A percentile compares a stretch with the other conserved stretches of the same genome.
These are phyloP conservation scores for Fusarium aywerte DNA, from an alignment of 2,329 filamentous ascomycete species.

Conservation along the genomic window DNA sequence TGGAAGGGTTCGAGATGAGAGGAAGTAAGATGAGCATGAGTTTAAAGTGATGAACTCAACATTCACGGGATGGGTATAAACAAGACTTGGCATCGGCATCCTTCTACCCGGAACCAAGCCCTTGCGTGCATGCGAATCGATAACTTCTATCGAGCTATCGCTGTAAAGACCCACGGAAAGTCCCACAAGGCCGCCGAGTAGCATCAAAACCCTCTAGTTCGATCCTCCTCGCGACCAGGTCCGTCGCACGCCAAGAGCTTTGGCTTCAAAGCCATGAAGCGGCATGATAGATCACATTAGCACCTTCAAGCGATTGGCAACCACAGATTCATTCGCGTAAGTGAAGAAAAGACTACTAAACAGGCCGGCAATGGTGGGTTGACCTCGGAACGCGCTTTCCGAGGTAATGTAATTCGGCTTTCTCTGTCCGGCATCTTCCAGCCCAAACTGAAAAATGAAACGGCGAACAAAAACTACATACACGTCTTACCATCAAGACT, in stretches of 20 bases:
- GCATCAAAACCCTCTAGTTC: conserved; percentile 3
- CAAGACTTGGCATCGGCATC: conserved; percentile 19
- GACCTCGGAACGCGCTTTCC: conserved; percentile 17
- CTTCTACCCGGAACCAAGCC: conserved; percentile 19
- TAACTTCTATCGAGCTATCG: conserved; percentile 3
- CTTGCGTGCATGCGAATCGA: neutral
- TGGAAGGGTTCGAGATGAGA: conserved; percentile 7
- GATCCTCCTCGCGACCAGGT: conserved; percentile 11
- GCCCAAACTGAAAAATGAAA: conserved; percentile 11
- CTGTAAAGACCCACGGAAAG: conserved; percentile 12
- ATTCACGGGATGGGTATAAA: neutral
- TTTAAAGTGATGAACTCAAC: neutral
- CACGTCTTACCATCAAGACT: conserved; percentile 1
- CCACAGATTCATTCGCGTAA: neutral
- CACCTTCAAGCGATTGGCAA: conserved; percentile 10
- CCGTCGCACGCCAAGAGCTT: conserved; percentile 25
- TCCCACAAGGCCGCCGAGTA: conserved; percentile 26
- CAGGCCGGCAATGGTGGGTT: neutral
- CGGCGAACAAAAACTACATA: neutral
- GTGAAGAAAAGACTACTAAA: neutral
- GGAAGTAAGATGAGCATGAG: neutral
- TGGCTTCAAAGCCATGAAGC: conserved; percentile 22
- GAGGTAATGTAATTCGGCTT: neutral
- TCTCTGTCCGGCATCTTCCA: neutral
- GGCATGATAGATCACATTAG: conserved; percentile 28